These are phyloP conservation scores for Anthracocystis setariae DNA, from an alignment of 1,284 basidiomycete species.

Conservation along the genomic window DNA sequence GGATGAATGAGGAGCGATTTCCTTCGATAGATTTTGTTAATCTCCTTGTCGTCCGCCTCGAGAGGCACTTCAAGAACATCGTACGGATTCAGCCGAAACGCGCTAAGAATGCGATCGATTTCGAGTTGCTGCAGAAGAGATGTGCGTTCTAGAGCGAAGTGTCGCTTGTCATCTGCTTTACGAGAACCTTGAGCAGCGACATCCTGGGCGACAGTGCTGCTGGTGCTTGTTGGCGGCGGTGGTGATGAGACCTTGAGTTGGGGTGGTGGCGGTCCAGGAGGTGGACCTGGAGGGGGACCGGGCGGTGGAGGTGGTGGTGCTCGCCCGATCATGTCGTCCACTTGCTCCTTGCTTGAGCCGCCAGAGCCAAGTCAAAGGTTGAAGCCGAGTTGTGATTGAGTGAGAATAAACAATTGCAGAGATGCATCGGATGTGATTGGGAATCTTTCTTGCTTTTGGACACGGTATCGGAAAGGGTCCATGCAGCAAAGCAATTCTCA, in stretches of 20 bases:
- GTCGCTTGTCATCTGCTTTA: constrained; percentile 21
- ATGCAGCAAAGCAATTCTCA: constrained; percentile 8
- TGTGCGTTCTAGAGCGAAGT: constrained; percentile 48
- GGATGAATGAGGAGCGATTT: constrained; percentile 73
- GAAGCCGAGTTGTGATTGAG: not conserved
- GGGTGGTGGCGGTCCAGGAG: constrained; percentile 44
- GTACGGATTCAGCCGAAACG: constrained; percentile 73
- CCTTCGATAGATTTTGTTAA: constrained; percentile 72
- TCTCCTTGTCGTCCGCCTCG: constrained; percentile 70
- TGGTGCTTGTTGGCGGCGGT: not conserved
- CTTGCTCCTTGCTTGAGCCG: not conserved
- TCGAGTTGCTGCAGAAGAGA: constrained; percentile 67
- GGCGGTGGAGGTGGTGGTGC: constrained; percentile 33
- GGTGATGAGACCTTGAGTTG: not conserved
- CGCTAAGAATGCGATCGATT: constrained; percentile 71
- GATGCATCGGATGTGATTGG: not conserved
- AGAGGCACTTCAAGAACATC: constrained; percentile 72
- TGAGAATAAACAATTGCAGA: not conserved
- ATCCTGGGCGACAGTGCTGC: too few species aligned
- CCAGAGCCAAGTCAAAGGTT: not conserved
- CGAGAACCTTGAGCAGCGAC: not conserved
- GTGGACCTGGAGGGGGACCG: constrained; percentile 35
- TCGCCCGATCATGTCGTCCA: constrained; percentile 27
- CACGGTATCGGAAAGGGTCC: constrained; percentile 1
- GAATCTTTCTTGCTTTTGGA: not conserved